Evolutionary conservation across 495 filamentous ascomycete genomes (phyloP), one percentile per base, ranked within the genome.

Genomic region (Aspergillus panamensis): DNA sequence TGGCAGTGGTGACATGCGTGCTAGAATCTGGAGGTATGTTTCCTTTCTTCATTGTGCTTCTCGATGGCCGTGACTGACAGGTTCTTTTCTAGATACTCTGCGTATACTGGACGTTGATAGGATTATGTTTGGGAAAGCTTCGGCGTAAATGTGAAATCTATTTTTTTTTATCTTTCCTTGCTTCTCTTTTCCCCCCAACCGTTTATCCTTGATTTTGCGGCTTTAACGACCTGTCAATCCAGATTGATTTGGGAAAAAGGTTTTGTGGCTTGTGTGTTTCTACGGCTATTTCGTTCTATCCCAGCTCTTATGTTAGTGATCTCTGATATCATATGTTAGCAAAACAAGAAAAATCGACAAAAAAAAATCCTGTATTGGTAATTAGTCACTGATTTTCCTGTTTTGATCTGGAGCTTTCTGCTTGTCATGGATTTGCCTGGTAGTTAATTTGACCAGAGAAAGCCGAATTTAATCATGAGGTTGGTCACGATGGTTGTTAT

Each of bases 1-100:
- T 17, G 91, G 90, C 47, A 91, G 88, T 63, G 91, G 91, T 63
- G 91, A 96, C 69, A 93, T 92, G 88, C 82, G 89, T 61, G 91
- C 90, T 29, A 84, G 91, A 71, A 95, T 96, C 73, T 96, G 91
- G 91, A 88, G 84, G 65, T 92, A 81, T 66, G 83, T 78, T 42
- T 67, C 62, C 13, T 52, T 20, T 1, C 12, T 44, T 39, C 1
- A 31, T 47, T 20, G 9, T 57, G 33, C 39, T 35, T 40, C 35
- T 1, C 60, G 16, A 47, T 49, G 20, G 29, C 6, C 39, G 10
- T n/a, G 14, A 16, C 6, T 29, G 12, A 10, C 19, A 14, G 1
- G 8, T 9, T 21, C 8, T 8, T 35, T 17, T 39, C 44, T 59
- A 77, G 76, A 71, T 77, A 77, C 64, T 75, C 73, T 55, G 67